Conservation (phyloP, 257 asterid species). For the Petunia secreta region DNA sequence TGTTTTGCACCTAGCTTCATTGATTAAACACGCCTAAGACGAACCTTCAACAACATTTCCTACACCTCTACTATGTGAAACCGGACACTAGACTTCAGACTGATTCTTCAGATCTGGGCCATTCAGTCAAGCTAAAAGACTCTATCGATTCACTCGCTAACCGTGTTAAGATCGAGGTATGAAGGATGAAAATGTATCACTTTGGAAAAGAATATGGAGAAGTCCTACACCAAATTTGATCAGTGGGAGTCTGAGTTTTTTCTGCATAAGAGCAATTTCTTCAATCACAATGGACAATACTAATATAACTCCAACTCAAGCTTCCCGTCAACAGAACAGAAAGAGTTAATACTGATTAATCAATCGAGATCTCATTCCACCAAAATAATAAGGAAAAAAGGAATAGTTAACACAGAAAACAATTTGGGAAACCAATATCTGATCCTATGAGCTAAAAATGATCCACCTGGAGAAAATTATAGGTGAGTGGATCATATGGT, state of each 20-base stretch:
- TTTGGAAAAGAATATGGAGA: not conserved
- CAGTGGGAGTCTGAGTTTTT: not conserved
- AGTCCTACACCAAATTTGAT: not conserved
- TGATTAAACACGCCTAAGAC: not conserved
- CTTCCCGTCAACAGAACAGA: not conserved
- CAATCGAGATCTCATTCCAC: conserved; percentile 1
- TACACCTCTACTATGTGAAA: not conserved
- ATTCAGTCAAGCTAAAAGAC: not conserved
- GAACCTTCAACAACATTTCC: not conserved
- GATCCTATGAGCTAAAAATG: conserved; percentile 9
- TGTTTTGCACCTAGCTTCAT: not conserved
- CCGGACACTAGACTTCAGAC: not conserved
- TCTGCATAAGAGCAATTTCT: conserved; percentile 1
- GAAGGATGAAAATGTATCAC: not conserved
- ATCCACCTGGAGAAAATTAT: not conserved
- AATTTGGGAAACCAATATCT: not conserved
- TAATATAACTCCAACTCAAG: not conserved
- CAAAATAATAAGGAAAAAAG: conserved; percentile 13
- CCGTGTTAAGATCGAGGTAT: not conserved
- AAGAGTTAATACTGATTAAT: not conserved
- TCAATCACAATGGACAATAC: conserved; percentile 7
- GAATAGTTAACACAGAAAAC: not conserved
- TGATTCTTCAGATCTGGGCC: not conserved
- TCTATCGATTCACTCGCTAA: not conserved
- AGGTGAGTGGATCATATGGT: not conserved